phyloP scores from a whole-genome alignment of 305 asterid genomes.

The Withania somnifera region DNA sequence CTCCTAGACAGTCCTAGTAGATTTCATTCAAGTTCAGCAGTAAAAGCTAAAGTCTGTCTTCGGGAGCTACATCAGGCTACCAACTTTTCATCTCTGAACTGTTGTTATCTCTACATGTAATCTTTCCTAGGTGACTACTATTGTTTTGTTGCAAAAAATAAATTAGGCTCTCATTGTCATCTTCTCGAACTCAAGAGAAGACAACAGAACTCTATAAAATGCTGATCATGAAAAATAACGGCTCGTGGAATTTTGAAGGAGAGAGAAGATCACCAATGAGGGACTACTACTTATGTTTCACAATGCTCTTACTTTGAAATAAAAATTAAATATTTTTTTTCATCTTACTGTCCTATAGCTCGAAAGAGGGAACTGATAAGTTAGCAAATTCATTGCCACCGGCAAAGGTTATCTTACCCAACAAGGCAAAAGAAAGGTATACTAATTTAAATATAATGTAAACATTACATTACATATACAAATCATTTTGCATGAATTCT shows the following conservation, averaged over 20 bases:
- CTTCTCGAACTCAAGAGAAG: not conserved
- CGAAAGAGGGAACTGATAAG: not conserved
- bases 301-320: no score
- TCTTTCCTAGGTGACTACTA: not conserved
- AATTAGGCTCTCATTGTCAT: not conserved
- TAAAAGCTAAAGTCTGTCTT: not conserved
- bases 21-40: not conserved
- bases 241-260: not conserved
- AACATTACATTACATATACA: not conserved
- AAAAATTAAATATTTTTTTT: not conserved
- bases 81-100: not conserved
- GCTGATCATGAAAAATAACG: not conserved
- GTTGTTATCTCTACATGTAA: not conserved
- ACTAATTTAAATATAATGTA: not conserved
- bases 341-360: not conserved
- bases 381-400: no score
- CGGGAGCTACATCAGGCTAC: not conserved
- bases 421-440: not conserved
- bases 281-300: not conserved
- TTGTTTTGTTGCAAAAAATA: not conserved
- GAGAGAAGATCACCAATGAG: not conserved
- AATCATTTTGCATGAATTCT: not conserved
- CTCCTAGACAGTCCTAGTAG: conserved; percentile 24
- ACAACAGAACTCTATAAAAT: not conserved
- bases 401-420: not conserved